Evolutionary conservation across 1,284 basidiomycete species (phyloP).

Genomic region (Termitomyces sp.): DNA sequence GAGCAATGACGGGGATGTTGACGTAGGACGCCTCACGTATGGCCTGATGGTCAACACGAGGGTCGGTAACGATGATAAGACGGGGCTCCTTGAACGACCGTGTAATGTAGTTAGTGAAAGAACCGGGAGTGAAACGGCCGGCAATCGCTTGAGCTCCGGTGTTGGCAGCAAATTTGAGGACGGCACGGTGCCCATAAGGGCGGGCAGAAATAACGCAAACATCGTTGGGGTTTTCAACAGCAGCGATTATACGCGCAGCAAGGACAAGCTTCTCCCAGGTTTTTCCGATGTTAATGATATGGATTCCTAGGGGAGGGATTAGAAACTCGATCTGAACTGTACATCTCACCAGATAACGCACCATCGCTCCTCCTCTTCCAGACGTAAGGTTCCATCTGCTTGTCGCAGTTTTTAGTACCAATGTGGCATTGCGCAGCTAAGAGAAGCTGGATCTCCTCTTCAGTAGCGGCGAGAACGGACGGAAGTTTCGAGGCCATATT

Average conservation of each 20-base stretch:
- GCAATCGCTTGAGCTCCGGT: constrained; percentile 98
- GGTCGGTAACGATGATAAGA: constrained; percentile 97
- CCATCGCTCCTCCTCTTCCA: constrained; percentile 96
- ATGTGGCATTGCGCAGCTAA: constrained; percentile 96
- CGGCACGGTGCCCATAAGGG: constrained; percentile 98
- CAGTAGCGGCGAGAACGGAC: constrained; percentile 87
- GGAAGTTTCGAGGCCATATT: constrained; percentile 84
- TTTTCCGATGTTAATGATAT: constrained; percentile 98
- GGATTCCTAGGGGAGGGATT: constrained; percentile 61
- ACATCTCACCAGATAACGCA: constrained; percentile 32
- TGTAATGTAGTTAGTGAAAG: constrained; percentile 99
- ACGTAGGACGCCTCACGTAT: constrained; percentile 99
- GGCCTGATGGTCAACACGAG: constrained; percentile 98
- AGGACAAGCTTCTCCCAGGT: constrained; percentile 99
- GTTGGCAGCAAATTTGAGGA: constrained; percentile 97
- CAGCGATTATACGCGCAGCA: constrained; percentile 90
- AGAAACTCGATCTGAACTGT: not conserved
- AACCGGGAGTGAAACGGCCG: constrained; percentile 98
- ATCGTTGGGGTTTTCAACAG: constrained; percentile 97
- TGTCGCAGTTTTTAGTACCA: constrained; percentile 98
- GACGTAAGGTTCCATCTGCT: constrained; percentile 97
- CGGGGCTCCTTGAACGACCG: constrained; percentile 99
- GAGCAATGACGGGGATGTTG: constrained; percentile 99
- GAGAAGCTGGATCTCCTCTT: constrained; percentile 96
- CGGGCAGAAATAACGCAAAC: constrained; percentile 97